A percentile compares a stretch with the other conserved stretches of the same genome.
Evolutionary conservation across 495 filamentous ascomycete genomes (phyloP).

Genomic region (Daldinia bambusicola): DNA sequence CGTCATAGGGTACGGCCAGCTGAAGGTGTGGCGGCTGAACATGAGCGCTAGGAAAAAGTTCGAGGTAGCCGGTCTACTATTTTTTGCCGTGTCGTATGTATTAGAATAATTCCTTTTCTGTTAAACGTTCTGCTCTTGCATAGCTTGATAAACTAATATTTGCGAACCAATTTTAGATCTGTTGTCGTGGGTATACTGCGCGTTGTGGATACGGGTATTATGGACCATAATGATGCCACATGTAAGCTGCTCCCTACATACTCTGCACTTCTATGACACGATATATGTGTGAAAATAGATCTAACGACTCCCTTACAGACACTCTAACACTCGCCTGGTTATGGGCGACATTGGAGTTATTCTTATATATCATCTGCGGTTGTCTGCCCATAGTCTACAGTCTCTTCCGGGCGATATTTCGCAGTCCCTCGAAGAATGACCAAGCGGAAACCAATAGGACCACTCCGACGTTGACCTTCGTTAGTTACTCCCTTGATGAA

Average conservation of each 20-base stretch:
- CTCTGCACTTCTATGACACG: not conserved
- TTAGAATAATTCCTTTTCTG: not conserved
- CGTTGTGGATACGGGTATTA: not conserved
- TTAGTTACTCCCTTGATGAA: not conserved
- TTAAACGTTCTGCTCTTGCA: not conserved
- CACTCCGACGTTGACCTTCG: not conserved
- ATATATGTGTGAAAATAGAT: not conserved
- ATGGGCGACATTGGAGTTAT: not conserved
- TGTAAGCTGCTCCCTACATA: not conserved
- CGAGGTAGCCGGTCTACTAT: not conserved
- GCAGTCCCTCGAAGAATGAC: not conserved
- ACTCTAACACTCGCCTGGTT: not conserved
- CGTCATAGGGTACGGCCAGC: not conserved
- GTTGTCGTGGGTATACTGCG: not conserved
- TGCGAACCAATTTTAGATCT: not conserved
- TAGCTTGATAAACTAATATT: not conserved
- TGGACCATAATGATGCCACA: not conserved
- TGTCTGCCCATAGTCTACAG: not conserved
- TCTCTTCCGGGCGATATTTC: not conserved
- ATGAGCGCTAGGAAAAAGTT: not conserved
- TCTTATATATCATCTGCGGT: slow-evolving; percentile 4
- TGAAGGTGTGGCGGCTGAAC: not conserved
- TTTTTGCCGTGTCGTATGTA: not conserved
- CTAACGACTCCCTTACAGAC: not conserved
- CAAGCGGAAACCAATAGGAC: not conserved